These are phyloP conservation scores for Asterionellopsis glacialis DNA, from an alignment of 108 stramenopile genomes.

Conservation along the genomic window DNA sequence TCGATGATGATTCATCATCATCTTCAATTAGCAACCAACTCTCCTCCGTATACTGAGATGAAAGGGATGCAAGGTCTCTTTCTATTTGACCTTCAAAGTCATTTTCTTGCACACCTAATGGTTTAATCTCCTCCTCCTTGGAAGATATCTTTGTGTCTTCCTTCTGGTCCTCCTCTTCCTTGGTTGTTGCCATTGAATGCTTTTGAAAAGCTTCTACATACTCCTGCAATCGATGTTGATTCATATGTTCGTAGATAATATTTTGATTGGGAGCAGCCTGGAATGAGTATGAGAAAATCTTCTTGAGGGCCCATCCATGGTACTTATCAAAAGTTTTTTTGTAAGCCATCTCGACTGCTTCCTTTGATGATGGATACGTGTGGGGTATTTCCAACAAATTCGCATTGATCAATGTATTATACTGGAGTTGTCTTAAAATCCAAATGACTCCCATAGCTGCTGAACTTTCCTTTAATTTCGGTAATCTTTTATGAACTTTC, in stretches of 20 bases:
- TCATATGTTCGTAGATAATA: constrained; percentile 33
- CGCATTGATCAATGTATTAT: constrained; percentile 23
- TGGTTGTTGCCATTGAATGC: no score
- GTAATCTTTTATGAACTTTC: constrained; percentile 18
- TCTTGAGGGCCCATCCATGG: constrained; percentile 65
- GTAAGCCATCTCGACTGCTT: constrained; percentile 56
- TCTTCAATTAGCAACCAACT: background rate
- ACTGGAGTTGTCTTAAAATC: constrained; percentile 24
- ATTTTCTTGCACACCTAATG: no score
- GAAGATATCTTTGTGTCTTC: background rate
- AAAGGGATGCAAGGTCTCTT: background rate
- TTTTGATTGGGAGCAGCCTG: constrained; percentile 39
- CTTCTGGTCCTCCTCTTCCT: background rate
- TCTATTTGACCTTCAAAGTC: background rate
- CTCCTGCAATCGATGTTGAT: constrained; percentile 7
- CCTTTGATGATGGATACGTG: constrained; percentile 19
- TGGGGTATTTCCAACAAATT: constrained; percentile 42
- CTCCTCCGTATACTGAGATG: constrained; percentile 2
- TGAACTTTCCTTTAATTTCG: constrained; percentile 18
- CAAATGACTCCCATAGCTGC: constrained; percentile 27
- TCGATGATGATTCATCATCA: background rate
- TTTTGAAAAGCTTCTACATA: background rate
- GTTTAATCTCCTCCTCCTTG: background rate
- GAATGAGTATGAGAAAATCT: constrained; percentile 53
- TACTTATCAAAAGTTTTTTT: constrained; percentile 46